Conservation (phyloP, 768 basidiomycete genomes). For the Solioccasus polychromus region DNA sequence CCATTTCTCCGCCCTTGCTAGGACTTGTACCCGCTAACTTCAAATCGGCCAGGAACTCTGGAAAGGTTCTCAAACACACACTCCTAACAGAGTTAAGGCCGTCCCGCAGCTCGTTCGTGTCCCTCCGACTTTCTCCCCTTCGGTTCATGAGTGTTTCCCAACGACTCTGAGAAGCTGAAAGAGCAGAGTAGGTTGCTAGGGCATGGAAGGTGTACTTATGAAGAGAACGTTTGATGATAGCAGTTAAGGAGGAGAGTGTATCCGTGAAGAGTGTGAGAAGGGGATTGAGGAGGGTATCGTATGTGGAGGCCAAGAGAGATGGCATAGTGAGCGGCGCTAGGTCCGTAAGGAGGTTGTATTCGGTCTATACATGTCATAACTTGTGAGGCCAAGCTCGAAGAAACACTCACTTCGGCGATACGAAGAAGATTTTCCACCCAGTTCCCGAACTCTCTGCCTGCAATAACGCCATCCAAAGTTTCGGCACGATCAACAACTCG, state of each 20-base stretch:
- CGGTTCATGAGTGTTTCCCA: conserved; percentile 67
- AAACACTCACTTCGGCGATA: conserved; percentile 57
- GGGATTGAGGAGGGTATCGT: conserved; percentile 58
- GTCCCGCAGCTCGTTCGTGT: conserved; percentile 70
- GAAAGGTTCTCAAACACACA: conserved; percentile 77
- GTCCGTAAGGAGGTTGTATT: conserved; percentile 61
- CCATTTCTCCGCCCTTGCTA: conserved; percentile 56
- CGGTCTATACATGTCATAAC: conserved; percentile 43
- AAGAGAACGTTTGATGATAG: conserved; percentile 72
- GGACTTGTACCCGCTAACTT: conserved; percentile 54
- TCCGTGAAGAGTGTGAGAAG: conserved; percentile 62
- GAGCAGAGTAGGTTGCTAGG: conserved; percentile 61
- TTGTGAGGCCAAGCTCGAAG: background rate
- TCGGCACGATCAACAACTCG: conserved; percentile 69
- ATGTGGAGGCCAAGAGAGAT: conserved; percentile 54
- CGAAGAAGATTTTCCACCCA: conserved; percentile 67
- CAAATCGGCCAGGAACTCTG: conserved; percentile 78
- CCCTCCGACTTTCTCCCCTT: conserved; percentile 44
- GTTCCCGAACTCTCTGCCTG: conserved; percentile 68
- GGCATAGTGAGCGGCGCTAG: conserved; percentile 59
- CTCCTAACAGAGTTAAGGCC: conserved; percentile 60
- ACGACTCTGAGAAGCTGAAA: conserved; percentile 52
- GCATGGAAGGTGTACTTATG: conserved; percentile 80
- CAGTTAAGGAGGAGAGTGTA: conserved; percentile 59
- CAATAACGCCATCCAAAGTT: conserved; percentile 58